Base-by-base conservation (phyloP, 2,329 filamentous ascomycete species). In the Xylariaceae sp. region DNA sequence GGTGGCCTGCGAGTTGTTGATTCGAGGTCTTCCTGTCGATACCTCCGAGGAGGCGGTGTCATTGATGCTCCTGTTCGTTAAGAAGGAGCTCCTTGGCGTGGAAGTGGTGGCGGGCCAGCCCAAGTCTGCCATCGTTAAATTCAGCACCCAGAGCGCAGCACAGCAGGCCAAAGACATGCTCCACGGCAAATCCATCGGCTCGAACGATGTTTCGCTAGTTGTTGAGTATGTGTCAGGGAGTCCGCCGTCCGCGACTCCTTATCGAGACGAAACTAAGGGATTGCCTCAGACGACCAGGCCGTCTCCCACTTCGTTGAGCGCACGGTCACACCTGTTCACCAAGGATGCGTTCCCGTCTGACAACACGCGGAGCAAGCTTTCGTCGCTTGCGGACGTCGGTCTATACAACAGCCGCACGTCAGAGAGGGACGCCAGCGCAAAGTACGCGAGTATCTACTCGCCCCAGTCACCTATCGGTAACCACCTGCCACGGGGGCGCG, bases 401-500 rank as follows among this genome's bases (percentile, higher is more conserved):
- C 78, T 78, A 62, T 74, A 75, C 58, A 78, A 76, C 50, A 79
- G 75, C 54, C 84, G 88, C 54, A 76, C 87, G 45, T 74, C 80
- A n/a, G 78, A 79, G 47, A 75, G 80, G 3, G 83, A 84, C 31
- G 71, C 74, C 4, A 78, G 69, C 64, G 67, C 73, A 14, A 74
- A 77, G 53, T 83, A 83, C 60, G 82, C 85, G 58, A 83, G 75
- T 55, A 71, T 89, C 22, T 91, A 90, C 70, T 87, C 86, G 12
- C 83, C 86, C 1, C 86, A 88, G 60, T 90, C 87, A 6, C 87
- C 87, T 1, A 85, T 90, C 49, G 84, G 83, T 40, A 87, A 85
- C 63, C 82, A 87, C 48, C 75, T 87, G n/a, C 75, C 75, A n/a
- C 84, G 86, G 54, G 71, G 75, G 14, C 77, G 82, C 51, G 75